A percentile compares a stretch with the other conserved stretches of the same genome.
Conservation (phyloP, 306 rosid genomes). For the Ammopiptanthus mongolicus region DNA sequence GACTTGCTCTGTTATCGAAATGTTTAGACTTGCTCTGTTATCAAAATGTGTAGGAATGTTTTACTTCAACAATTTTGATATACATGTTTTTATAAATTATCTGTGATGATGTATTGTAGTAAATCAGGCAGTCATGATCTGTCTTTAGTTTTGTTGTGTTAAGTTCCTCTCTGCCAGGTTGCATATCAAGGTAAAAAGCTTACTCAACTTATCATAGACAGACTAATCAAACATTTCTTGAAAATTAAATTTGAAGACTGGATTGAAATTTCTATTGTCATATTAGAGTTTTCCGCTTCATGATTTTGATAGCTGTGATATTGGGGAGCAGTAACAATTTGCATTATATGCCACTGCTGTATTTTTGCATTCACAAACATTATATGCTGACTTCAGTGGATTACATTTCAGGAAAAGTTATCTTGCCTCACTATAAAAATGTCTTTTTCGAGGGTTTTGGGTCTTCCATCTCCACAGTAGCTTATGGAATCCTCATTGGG, state of each 20-base stretch:
- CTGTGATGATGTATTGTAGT: background rate
- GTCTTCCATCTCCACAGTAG: conserved; percentile 36
- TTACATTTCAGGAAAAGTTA: conserved; percentile 36
- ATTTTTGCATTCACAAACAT: conserved; percentile 10
- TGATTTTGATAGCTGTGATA: background rate
- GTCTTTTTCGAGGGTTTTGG: conserved; percentile 28
- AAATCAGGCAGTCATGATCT: background rate
- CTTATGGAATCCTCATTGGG: conserved; percentile 74
- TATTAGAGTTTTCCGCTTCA: background rate
- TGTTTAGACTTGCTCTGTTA: too few relatives aligned
- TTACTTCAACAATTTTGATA: conserved; percentile 4
- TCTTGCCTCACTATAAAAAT: conserved; percentile 36
- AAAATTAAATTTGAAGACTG: background rate
- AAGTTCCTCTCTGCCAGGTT: conserved; percentile 5
- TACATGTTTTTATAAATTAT: background rate
- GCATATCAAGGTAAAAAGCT: conserved; percentile 20
- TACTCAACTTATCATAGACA: background rate
- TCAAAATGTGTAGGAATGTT: background rate
- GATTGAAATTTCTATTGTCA: conserved; percentile 15
- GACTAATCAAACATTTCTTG: background rate
- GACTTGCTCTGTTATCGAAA: too few relatives aligned
- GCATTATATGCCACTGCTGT: conserved; percentile 1
- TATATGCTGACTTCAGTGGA: conserved; percentile 9
- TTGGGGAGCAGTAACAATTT: conserved; percentile 1
- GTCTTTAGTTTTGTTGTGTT: background rate